These are phyloP conservation scores for Eucalyptus pumila DNA, from an alignment of 345 rosid genomes.

Conservation along the genomic window DNA sequence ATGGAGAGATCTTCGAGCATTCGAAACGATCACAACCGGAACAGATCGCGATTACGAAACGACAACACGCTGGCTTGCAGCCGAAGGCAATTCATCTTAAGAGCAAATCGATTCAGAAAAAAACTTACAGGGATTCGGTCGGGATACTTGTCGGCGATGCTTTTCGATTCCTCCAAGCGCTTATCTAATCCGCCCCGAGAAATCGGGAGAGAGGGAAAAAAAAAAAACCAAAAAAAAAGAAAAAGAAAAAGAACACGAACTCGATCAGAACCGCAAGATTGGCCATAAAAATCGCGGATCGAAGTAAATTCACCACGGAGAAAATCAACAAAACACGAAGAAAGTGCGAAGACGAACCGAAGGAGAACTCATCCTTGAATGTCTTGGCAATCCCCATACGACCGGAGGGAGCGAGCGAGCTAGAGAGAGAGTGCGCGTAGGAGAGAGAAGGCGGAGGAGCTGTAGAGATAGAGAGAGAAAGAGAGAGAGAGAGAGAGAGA, in stretches of 20 bases:
- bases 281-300: not conserved
- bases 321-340: not conserved
- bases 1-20: not conserved
- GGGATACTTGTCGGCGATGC: conserved; percentile 43
- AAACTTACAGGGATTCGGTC: conserved; percentile 59
- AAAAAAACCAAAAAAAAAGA: not conserved
- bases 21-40: not conserved
- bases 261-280: not conserved
- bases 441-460: no score
- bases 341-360: conserved; percentile 1
- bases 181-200: conserved; percentile 20
- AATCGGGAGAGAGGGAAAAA: not conserved
- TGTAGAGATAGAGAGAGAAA: not conserved
- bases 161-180: conserved; percentile 42
- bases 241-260: not conserved
- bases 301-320: not conserved
- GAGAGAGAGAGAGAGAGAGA: not conserved
- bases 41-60: not conserved
- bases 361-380: conserved; percentile 18
- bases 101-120: not conserved
- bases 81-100: not conserved
- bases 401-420: not conserved
- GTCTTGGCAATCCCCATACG: conserved; percentile 19
- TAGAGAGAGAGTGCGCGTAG: not conserved
- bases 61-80: not conserved